Conservation (phyloP, 345 rosid species). For the Pugionium cornutum region DNA sequence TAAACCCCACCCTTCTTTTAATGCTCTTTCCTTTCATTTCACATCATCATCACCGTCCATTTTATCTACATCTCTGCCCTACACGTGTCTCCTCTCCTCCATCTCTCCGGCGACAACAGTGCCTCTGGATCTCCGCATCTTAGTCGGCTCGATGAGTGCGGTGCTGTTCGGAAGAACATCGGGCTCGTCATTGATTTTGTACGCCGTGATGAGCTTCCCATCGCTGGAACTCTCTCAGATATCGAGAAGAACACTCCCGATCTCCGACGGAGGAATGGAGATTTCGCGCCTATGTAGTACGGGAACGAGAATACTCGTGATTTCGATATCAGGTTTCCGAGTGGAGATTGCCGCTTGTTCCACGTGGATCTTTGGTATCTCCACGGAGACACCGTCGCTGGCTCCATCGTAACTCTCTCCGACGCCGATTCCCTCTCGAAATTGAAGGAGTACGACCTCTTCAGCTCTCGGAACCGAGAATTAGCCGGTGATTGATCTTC, state of each 20-base stretch:
- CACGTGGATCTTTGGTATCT: slow-evolving; percentile 67
- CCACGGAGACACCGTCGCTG: slow-evolving; percentile 84
- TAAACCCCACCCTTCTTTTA: slow-evolving; percentile 50
- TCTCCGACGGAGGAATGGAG: slow-evolving; percentile 72
- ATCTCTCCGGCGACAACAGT: slow-evolving; percentile 88
- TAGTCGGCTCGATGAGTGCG: slow-evolving; percentile 78
- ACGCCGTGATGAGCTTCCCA: slow-evolving; percentile 44
- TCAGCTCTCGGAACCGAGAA: slow-evolving; percentile 53
- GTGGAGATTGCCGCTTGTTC: slow-evolving; percentile 86
- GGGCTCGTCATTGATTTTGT: slow-evolving; percentile 87
- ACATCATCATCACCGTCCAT: slow-evolving; percentile 35
- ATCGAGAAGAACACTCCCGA: slow-evolving; percentile 57
- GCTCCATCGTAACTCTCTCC: slow-evolving; percentile 65
- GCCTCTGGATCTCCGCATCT: slow-evolving; percentile 99
- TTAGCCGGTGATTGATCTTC: slow-evolving; percentile 56
- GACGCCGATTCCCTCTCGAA: slow-evolving; percentile 71
- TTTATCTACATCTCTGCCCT: slow-evolving; percentile 38
- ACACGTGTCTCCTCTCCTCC: slow-evolving; percentile 70
- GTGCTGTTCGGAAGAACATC: slow-evolving; percentile 55
- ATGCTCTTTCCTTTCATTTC: slow-evolving; percentile 45
- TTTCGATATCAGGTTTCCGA: slow-evolving; percentile 66
- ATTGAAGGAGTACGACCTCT: slow-evolving; percentile 81
- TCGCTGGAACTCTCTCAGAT: slow-evolving; percentile 54
- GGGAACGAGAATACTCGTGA: slow-evolving; percentile 74
- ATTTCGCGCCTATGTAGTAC: slow-evolving; percentile 62